Evolutionary conservation across 352 stramenopile species (phyloP), one percentile per base, ranked within the genome.

Genomic region (Phytophthora syringae): DNA sequence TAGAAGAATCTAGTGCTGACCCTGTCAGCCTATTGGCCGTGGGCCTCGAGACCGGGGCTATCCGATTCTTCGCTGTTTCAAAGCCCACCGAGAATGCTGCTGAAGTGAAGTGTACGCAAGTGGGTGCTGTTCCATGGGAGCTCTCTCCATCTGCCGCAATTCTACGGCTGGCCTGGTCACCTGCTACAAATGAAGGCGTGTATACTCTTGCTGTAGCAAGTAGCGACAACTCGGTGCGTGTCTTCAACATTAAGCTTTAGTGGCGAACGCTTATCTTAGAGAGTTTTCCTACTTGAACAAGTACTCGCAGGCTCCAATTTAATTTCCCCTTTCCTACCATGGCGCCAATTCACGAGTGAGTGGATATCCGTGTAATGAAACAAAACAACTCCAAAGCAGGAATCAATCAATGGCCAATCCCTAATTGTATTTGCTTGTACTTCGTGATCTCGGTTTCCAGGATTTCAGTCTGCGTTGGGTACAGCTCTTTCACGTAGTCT

Each of bases 361-460:
- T n/a, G n/a, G n/a, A n/a, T n/a, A n/a, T n/a, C n/a, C n/a, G n/a
- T n/a, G n/a, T n/a, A n/a, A n/a, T n/a, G 27, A 32, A 9, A 32
- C 27, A 32, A 32, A 32, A 34, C 24, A 5, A 25, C 20, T 28
- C 15, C n/a, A 18, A 42, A 20, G 18, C 16, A 20, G 18, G 12
- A 32, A 42, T 20, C 12, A 42, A n/a, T 11, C 15, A 42, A 5
- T 13, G 21, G 2, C 12, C 44, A 20, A 86, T 79, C 32, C 85
- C 88, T 37, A 72, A 74, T 65, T 91, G 60, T 80, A 86, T 89
- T 62, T 86, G 9, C 30, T 58, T 73, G 48, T 70, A 92, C 72
- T 92, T 89, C 40, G 73, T 83, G 72, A 92, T 92, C 57, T 92
- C 84, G 32, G 82, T 69, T 52, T 90, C 79, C 3, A 92, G 71